Conservation (phyloP, 1,139 yeast genomes). For the Magnusiomyces paraingens region DNA sequence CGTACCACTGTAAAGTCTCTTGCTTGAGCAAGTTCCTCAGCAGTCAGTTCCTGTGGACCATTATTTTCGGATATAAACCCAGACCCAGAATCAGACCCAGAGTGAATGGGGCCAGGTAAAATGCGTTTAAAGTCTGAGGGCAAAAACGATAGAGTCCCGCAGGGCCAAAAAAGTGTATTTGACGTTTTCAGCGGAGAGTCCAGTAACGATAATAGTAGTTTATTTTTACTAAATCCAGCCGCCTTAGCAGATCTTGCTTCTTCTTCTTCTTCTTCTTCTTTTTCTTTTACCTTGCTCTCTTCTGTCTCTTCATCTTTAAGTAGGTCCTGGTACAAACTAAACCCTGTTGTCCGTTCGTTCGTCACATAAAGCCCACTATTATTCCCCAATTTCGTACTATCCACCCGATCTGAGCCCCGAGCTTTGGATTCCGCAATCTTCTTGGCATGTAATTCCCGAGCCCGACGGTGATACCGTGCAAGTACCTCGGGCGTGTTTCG, state of each 20-base stretch:
- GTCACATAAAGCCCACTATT: neutral
- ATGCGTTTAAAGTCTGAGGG: conserved; percentile 26
- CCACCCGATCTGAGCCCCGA: neutral
- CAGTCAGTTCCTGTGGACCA: neutral
- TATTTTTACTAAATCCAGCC: neutral
- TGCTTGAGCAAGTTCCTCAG: neutral
- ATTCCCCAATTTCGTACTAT: neutral
- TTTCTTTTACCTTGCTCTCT: neutral
- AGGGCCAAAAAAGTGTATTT: conserved; percentile 31
- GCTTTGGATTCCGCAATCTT: neutral
- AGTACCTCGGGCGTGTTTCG: conserved; percentile 3
- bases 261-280: no score
- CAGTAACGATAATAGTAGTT: neutral
- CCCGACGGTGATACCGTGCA: conserved; percentile 6
- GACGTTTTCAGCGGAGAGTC: conserved; percentile 14
- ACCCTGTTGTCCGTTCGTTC: neutral
- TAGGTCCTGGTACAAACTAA: neutral
- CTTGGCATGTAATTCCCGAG: neutral
- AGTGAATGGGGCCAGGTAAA: conserved; percentile 5
- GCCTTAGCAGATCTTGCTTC: no score
- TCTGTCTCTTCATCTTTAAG: neutral
- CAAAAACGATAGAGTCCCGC: conserved; percentile 27
- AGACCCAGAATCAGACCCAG: neutral
- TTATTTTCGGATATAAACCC: neutral
- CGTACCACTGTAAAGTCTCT: conserved; percentile 34